Conservation (phyloP, 768 basidiomycete genomes). For the Suillus ampliporus region DNA sequence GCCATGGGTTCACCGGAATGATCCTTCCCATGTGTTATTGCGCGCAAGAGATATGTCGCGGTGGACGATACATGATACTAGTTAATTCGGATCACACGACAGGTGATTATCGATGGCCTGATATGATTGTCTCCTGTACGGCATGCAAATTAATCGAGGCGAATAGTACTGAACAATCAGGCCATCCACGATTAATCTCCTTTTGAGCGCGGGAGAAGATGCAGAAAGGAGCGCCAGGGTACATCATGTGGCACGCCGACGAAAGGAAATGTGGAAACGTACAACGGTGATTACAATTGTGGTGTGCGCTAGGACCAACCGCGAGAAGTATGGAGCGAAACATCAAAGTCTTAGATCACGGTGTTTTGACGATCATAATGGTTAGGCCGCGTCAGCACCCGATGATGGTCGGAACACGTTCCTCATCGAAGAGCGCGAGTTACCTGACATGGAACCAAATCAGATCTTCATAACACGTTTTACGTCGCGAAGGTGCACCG, state of each 20-base stretch:
- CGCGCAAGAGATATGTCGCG: background rate
- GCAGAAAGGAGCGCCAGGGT: background rate
- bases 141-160: background rate
- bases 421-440: background rate
- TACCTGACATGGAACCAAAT: background rate
- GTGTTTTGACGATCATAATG: background rate
- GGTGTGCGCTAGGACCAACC: background rate
- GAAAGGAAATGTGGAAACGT: background rate
- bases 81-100: background rate
- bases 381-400: background rate
- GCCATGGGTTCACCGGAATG: background rate
- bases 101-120: background rate
- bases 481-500: constrained; percentile 1
- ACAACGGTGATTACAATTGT: background rate
- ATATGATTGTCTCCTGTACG: background rate
- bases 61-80: background rate
- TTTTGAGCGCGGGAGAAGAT: constrained; percentile 1
- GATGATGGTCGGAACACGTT: background rate
- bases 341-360: background rate
- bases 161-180: background rate
- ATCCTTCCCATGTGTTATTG: background rate
- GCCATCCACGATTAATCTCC: constrained; percentile 2
- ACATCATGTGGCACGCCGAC: background rate
- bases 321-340: background rate
- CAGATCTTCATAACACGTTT: constrained; percentile 3